Evolutionary conservation across 768 basidiomycete species (phyloP).

Genomic region (Amanita pallidorosea): DNA sequence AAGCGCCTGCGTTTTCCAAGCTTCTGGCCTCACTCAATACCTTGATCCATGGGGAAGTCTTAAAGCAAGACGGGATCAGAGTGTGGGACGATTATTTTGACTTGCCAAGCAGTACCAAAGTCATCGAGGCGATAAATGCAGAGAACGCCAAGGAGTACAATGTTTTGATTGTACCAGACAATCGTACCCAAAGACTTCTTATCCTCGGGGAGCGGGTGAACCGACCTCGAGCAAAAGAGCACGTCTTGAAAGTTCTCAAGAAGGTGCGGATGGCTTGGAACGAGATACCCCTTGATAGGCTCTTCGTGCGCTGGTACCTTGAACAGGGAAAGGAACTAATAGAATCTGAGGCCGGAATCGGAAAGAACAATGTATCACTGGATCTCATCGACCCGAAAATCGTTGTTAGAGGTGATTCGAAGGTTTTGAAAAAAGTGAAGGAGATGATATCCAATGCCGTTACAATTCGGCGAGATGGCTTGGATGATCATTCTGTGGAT

Average conservation of each 20-base stretch:
- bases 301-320: slow-evolving; percentile 22
- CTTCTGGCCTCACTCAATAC: slow-evolving; percentile 26
- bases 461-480: slow-evolving; percentile 7
- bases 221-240: slow-evolving; percentile 19
- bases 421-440: slow-evolving; percentile 18
- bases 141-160: slow-evolving; percentile 19
- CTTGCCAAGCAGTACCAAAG: slow-evolving; percentile 24
- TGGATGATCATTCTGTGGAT: background rate
- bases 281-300: slow-evolving; percentile 22
- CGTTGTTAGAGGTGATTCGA: slow-evolving; percentile 28
- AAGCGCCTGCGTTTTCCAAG: slow-evolving; percentile 21
- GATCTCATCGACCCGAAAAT: slow-evolving; percentile 31
- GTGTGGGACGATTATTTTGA: slow-evolving; percentile 43
- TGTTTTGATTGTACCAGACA: slow-evolving; percentile 24
- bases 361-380: slow-evolving; percentile 29
- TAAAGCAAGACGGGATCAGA: slow-evolving; percentile 18
- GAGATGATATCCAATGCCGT: slow-evolving; percentile 13
- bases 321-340: slow-evolving; percentile 25
- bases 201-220: slow-evolving; percentile 25
- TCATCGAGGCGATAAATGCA: slow-evolving; percentile 25
- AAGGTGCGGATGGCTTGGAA: slow-evolving; percentile 25
- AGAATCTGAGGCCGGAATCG: slow-evolving; percentile 26
- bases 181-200: slow-evolving; percentile 23
- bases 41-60: slow-evolving; percentile 26
- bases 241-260: slow-evolving; percentile 25